These are phyloP conservation scores for Seiridium unicorne DNA, from an alignment of 2,329 filamentous ascomycete genomes.

Conservation along the genomic window DNA sequence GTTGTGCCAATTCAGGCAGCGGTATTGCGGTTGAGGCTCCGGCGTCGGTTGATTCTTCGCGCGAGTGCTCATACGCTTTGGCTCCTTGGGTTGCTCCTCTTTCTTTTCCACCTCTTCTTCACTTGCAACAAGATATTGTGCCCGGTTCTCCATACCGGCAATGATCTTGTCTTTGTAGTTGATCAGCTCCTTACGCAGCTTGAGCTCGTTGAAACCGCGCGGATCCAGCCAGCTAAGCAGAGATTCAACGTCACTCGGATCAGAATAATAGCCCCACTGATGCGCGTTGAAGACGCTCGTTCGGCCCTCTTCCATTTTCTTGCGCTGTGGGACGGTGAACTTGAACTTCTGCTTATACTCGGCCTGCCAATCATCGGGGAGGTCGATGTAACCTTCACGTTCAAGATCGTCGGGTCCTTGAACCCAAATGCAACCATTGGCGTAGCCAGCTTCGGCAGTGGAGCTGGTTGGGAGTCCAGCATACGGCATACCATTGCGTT, in stretches of 20 bases:
- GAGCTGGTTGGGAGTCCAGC: conserved; percentile 84
- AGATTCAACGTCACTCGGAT: conserved; percentile 72
- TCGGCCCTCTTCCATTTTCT: conserved; percentile 78
- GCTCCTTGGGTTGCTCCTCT: conserved; percentile 24
- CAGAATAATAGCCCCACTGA: conserved; percentile 91
- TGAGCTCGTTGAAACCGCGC: conserved; percentile 81
- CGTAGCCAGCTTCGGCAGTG: conserved; percentile 82
- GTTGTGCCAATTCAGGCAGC: conserved; percentile 56
- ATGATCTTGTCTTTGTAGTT: conserved; percentile 73
- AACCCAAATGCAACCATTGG: conserved; percentile 94
- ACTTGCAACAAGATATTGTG: conserved; percentile 63
- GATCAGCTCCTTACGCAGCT: conserved; percentile 82
- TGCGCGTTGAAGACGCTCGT: conserved; percentile 74
- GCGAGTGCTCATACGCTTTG: conserved; percentile 46
- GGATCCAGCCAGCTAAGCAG: conserved; percentile 87
- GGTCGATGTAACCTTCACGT: conserved; percentile 80
- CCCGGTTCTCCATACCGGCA: conserved; percentile 77
- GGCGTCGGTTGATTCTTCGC: conserved; percentile 44
- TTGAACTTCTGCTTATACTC: conserved; percentile 76
- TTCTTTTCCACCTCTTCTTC: conserved; percentile 36
- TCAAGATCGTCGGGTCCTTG: conserved; percentile 92
- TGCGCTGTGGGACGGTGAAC: conserved; percentile 82
- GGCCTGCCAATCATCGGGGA: conserved; percentile 66
- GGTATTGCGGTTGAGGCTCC: conserved; percentile 39
- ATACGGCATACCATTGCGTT: conserved; percentile 97